Evolutionary conservation across 805 yeast genomes (phyloP).

Genomic region (Saturnispora quitensis): DNA sequence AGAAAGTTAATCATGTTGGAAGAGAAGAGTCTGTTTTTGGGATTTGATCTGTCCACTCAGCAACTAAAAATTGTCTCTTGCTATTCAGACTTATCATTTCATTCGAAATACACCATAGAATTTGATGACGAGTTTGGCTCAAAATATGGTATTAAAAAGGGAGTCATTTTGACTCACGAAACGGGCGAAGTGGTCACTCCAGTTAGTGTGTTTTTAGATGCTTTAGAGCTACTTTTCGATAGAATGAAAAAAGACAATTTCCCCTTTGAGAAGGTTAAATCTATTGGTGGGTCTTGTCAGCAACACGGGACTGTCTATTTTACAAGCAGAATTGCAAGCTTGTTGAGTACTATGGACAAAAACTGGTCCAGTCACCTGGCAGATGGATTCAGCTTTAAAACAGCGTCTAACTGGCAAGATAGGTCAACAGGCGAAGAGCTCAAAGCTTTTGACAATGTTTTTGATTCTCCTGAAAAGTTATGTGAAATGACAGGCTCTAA

Average conservation of each 20-base stretch:
- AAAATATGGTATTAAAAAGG: slow-evolving; percentile 58
- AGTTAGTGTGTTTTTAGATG: slow-evolving; percentile 84
- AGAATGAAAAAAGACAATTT: slow-evolving; percentile 42
- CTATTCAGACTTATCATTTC: slow-evolving; percentile 37
- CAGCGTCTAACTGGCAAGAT: slow-evolving; percentile 93
- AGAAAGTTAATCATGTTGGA: slow-evolving; percentile 2
- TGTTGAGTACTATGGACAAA: slow-evolving; percentile 32
- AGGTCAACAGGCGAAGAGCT: slow-evolving; percentile 75
- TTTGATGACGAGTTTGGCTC: slow-evolving; percentile 59
- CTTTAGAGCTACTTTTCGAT: slow-evolving; percentile 55
- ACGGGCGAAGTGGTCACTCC: slow-evolving; percentile 66
- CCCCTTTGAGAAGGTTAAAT: slow-evolving; percentile 51
- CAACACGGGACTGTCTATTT: slow-evolving; percentile 90
- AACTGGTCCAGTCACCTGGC: slow-evolving; percentile 36
- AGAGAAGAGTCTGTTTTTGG: slow-evolving; percentile 36
- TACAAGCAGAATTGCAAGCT: slow-evolving; percentile 39
- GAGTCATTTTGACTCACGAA: slow-evolving; percentile 50
- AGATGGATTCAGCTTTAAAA: slow-evolving; percentile 48
- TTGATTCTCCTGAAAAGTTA: slow-evolving; percentile 51
- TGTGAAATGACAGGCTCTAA: slow-evolving; percentile 73
- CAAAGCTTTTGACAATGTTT: slow-evolving; percentile 45
- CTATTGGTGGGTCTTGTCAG: slow-evolving; percentile 80
- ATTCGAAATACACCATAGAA: slow-evolving; percentile 52
- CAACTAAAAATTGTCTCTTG: slow-evolving; percentile 72
- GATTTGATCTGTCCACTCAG: slow-evolving; percentile 85